These are phyloP conservation scores for Saussurea involucrata DNA, from an alignment of 129 eudicot species.

Conservation along the genomic window DNA sequence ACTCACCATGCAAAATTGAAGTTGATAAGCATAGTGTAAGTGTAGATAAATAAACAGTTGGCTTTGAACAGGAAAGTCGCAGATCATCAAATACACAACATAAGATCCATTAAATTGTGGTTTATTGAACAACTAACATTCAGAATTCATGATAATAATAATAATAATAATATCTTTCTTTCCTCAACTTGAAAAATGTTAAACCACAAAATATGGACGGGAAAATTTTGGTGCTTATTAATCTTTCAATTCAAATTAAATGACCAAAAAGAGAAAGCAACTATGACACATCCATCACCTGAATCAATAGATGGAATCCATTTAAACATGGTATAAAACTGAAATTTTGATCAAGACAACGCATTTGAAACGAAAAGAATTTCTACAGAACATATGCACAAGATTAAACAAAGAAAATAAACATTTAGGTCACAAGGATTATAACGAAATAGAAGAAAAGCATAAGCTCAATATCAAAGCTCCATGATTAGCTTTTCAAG, in stretches of 20 bases:
- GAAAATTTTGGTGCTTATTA: background rate
- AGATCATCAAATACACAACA: constrained; percentile 8
- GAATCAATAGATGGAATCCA: too few species aligned
- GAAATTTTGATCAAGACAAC: background rate
- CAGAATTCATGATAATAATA: too few species aligned
- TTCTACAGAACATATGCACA: background rate
- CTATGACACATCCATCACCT: background rate
- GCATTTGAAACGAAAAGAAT: background rate
- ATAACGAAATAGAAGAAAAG: background rate
- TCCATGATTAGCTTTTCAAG: background rate
- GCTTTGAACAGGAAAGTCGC: background rate
- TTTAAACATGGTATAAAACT: too few species aligned
- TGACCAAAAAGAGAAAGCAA: background rate
- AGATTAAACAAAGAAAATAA: background rate
- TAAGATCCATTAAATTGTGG: background rate
- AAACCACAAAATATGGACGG: background rate
- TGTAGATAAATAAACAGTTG: background rate
- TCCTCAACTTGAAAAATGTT: background rate
- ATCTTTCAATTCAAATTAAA: background rate
- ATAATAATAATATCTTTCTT: too few species aligned
- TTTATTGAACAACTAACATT: too few species aligned
- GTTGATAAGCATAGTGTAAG: constrained; percentile 5
- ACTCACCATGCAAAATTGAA: background rate
- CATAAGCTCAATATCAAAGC: background rate
- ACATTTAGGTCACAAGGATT: background rate